These are phyloP conservation scores for Silene latifolia DNA, from an alignment of 148 eudicot genomes.

Conservation along the genomic window DNA sequence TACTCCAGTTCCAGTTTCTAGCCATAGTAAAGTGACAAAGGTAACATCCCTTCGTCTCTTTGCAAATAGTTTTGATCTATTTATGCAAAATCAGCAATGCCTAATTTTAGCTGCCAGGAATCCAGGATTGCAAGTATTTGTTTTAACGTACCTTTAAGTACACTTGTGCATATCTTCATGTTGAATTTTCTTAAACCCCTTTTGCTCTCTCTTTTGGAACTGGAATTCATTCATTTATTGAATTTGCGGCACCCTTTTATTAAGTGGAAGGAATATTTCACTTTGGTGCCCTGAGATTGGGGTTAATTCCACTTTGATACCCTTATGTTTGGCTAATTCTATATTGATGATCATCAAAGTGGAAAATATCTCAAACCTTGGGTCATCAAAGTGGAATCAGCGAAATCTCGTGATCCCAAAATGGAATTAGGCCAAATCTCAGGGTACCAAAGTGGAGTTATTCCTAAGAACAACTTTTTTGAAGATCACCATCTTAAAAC, in stretches of 20 bases:
- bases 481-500: too few relatives aligned
- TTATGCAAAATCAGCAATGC: not conserved
- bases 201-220: not conserved
- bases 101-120: not conserved
- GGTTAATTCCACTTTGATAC: not conserved
- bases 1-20: not conserved
- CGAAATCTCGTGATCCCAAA: too few relatives aligned
- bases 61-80: not conserved
- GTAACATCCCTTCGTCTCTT: constrained; percentile 3
- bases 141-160: not conserved
- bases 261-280: not conserved
- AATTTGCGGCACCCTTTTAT: not conserved
- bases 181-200: not conserved
- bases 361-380: too few relatives aligned
- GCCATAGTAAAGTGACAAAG: not conserved
- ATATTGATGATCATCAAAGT: not conserved
- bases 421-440: too few relatives aligned
- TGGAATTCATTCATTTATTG: not conserved
- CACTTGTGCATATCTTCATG: constrained; percentile 9
- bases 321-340: not conserved
- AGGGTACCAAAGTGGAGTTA: too few relatives aligned
- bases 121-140: not conserved
- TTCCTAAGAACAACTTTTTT: too few relatives aligned
- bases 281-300: not conserved
- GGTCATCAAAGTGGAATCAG: not conserved